These are phyloP conservation scores for Pistacia atlantica DNA, from an alignment of 345 rosid genomes.

Conservation along the genomic window DNA sequence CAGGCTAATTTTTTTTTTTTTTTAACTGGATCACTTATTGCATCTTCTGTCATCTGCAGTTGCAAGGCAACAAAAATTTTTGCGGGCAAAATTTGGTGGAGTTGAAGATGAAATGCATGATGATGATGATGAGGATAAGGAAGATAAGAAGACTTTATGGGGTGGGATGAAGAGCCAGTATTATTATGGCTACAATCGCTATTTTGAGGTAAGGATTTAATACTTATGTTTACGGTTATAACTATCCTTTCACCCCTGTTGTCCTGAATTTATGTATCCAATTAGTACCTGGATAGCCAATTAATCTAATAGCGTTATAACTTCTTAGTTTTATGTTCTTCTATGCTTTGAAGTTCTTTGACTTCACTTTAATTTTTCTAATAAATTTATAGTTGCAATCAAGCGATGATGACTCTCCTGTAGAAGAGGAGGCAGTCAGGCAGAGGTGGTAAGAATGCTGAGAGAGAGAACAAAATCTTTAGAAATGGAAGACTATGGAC, in stretches of 20 bases:
- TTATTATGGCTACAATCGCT: slow-evolving; percentile 56
- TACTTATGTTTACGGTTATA: not conserved
- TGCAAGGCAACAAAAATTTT: slow-evolving; percentile 60
- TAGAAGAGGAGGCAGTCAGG: slow-evolving; percentile 52
- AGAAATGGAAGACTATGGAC: slow-evolving; percentile 74
- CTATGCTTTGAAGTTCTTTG: not conserved
- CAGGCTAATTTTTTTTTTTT: not conserved
- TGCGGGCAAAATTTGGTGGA: slow-evolving; percentile 62
- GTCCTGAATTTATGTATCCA: not conserved
- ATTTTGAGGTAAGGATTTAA: slow-evolving; percentile 51
- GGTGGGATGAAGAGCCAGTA: slow-evolving; percentile 46
- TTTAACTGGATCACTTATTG: not conserved
- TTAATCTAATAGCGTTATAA: too few relatives aligned
- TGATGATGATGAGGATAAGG: slow-evolving; percentile 57
- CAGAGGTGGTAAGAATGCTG: slow-evolving; percentile 53
- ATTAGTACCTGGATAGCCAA: not conserved
- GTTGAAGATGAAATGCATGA: slow-evolving; percentile 72
- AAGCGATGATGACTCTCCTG: slow-evolving; percentile 78
- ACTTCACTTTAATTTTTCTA: not conserved
- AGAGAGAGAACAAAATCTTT: slow-evolving; percentile 46
- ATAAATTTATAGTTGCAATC: slow-evolving; percentile 51
- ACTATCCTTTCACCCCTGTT: not conserved
- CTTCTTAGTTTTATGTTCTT: not conserved
- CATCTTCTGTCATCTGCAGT: slow-evolving; percentile 41
- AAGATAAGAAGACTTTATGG: slow-evolving; percentile 47